Evolutionary conservation across 2,329 filamentous ascomycete genomes (phyloP).

Genomic region (Furcasterigmium sp.): DNA sequence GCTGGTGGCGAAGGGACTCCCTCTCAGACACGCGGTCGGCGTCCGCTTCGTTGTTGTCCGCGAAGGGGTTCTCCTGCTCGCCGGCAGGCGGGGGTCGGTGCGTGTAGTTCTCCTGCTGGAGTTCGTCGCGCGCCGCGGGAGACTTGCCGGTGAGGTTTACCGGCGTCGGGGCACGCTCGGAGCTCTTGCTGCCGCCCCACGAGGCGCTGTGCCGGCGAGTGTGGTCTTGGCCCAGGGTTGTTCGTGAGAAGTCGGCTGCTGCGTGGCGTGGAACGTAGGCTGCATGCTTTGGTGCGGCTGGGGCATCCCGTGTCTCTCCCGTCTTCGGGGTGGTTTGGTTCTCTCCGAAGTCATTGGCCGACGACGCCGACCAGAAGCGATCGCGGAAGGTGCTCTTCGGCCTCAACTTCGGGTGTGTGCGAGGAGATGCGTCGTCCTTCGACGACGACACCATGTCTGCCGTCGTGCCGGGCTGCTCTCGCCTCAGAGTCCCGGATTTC

Average conservation of each 20-base stretch:
- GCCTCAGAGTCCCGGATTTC: no score
- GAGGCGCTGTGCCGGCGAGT: constrained; percentile 3
- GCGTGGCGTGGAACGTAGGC: constrained; percentile 22
- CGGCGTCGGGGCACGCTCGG: background rate
- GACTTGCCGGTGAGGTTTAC: no score
- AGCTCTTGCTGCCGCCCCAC: constrained; percentile 2
- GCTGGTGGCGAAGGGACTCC: background rate
- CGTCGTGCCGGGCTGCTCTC: background rate
- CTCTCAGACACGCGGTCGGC: background rate
- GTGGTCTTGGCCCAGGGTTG: constrained; percentile 12
- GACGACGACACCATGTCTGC: background rate
- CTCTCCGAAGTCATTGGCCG: constrained; percentile 9
- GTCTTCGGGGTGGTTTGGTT: no score
- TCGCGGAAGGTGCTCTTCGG: constrained; percentile 10
- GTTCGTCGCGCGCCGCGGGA: no score
- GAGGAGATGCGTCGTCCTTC: no score
- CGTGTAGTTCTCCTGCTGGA: background rate
- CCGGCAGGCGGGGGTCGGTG: background rate
- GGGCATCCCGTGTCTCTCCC: no score
- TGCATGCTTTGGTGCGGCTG: background rate
- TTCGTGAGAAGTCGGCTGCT: constrained; percentile 22
- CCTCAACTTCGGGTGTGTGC: constrained; percentile 5
- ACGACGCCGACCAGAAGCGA: constrained; percentile 11
- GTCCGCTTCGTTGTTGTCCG: background rate
- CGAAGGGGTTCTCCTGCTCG: background rate